A percentile compares a stretch with the other conserved stretches of the same genome.
phyloP scores from a whole-genome alignment of 1,139 yeast species.

The Saccharomyces hybrid region DNA sequence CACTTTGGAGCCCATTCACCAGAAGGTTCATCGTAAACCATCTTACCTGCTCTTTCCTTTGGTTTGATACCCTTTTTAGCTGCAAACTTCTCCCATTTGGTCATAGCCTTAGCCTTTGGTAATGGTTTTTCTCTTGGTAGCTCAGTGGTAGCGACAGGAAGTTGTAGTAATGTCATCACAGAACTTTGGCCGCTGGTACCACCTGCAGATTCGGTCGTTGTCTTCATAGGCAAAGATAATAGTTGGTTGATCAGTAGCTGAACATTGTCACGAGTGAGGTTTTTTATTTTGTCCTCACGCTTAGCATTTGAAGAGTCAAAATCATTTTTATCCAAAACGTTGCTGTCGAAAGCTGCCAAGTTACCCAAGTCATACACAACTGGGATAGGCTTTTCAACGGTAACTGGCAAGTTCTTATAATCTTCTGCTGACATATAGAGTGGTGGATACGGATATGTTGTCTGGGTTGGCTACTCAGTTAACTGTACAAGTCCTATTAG shows the following conservation, averaged over 20 bases:
- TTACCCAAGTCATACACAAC: constrained; percentile 82
- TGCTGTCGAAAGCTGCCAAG: constrained; percentile 76
- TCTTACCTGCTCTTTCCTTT: constrained; percentile 83
- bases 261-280: constrained; percentile 83
- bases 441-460: background rate
- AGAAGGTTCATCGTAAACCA: constrained; percentile 79
- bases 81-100: constrained; percentile 97
- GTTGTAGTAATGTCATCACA: constrained; percentile 73
- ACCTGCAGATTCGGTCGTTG: constrained; percentile 67
- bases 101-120: constrained; percentile 85
- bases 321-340: constrained; percentile 63
- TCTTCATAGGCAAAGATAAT: constrained; percentile 78
- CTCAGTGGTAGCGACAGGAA: constrained; percentile 77
- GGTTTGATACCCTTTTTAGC: constrained; percentile 89
- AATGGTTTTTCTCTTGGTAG: constrained; percentile 94
- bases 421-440: constrained; percentile 11
- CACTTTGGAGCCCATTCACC: constrained; percentile 98
- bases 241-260: constrained; percentile 88
- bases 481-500: background rate
- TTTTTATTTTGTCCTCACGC: constrained; percentile 57
- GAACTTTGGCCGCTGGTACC: constrained; percentile 55
- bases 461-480: background rate
- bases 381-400: constrained; percentile 84
- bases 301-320: constrained; percentile 43
- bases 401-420: constrained; percentile 45